These are phyloP conservation scores for Mortierella sp. DNA, from an alignment of 371 early-diverging fungal species.

Conservation along the genomic window DNA sequence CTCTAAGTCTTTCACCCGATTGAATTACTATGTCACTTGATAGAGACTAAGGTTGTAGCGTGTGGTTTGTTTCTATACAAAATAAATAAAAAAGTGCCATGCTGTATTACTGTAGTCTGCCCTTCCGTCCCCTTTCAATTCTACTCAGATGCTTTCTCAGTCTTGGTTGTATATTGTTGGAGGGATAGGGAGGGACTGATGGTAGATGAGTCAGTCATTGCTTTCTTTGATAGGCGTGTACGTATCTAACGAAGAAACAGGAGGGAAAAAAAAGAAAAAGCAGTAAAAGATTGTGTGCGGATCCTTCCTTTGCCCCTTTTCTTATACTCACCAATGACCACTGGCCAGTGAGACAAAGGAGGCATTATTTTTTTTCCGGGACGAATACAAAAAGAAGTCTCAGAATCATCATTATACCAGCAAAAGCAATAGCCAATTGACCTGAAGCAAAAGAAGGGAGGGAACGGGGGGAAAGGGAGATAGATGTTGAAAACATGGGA, in stretches of 20 bases:
- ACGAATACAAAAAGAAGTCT: neutral
- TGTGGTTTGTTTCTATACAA: neutral
- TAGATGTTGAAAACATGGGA: no score
- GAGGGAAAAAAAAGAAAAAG: neutral
- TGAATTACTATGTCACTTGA: conserved; percentile 1
- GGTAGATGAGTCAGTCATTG: neutral
- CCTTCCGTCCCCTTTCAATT: neutral
- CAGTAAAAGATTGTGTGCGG: neutral
- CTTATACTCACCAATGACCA: neutral
- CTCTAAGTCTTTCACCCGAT: neutral
- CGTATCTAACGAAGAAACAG: neutral
- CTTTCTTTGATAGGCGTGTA: neutral
- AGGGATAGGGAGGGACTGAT: neutral
- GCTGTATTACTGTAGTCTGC: neutral
- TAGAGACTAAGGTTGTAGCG: no score
- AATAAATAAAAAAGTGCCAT: neutral
- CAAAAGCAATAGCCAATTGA: no score
- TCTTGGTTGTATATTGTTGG: neutral
- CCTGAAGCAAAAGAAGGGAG: no score
- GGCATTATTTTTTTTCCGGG: neutral
- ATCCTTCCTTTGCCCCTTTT: neutral
- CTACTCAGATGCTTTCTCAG: neutral
- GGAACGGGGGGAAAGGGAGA: no score
- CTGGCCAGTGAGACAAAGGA: neutral
- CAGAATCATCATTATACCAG: neutral